phyloP scores from a whole-genome alignment of 371 early-diverging fungal genomes.

The Nosema muscidifuracis region DNA sequence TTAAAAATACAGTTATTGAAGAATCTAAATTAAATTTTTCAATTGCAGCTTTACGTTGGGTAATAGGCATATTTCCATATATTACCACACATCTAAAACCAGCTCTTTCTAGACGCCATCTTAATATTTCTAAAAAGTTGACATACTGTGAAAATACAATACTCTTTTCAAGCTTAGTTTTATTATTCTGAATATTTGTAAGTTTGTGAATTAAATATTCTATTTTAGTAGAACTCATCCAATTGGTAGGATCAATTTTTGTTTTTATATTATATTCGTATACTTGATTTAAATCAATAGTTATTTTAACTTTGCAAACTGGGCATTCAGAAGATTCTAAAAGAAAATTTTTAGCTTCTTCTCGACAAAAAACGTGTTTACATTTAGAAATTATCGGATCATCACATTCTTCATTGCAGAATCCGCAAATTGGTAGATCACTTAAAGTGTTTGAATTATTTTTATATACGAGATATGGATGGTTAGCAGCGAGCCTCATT shows the following conservation, averaged over 20 bases:
- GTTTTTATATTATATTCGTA: constrained; percentile 5
- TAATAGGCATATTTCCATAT: constrained; percentile 82
- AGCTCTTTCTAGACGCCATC: constrained; percentile 82
- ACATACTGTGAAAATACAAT: constrained; percentile 82
- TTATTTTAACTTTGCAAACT: constrained; percentile 70
- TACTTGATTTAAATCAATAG: constrained; percentile 72
- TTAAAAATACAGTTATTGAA: constrained; percentile 66
- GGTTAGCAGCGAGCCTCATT: constrained; percentile 71
- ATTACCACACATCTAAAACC: constrained; percentile 79
- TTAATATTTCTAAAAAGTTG: constrained; percentile 77
- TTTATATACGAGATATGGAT: constrained; percentile 70
- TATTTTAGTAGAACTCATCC: constrained; percentile 68
- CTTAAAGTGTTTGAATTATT: constrained; percentile 47
- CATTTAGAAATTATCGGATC: constrained; percentile 80
- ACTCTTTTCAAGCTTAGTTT: constrained; percentile 73
- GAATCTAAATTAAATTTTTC: constrained; percentile 72
- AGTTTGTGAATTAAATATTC: constrained; percentile 82
- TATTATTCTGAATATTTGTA: constrained; percentile 66
- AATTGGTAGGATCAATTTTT: constrained; percentile 20
- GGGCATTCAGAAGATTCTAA: constrained; percentile 69
- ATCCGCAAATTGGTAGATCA: constrained; percentile 70
- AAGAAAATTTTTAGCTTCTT: constrained; percentile 49
- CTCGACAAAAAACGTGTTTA: constrained; percentile 78
- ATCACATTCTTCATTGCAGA: constrained; percentile 79
- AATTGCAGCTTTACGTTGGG: constrained; percentile 72